These are phyloP conservation scores for Venturia aucupariae DNA, from an alignment of 2,329 filamentous ascomycete genomes.

Conservation along the genomic window DNA sequence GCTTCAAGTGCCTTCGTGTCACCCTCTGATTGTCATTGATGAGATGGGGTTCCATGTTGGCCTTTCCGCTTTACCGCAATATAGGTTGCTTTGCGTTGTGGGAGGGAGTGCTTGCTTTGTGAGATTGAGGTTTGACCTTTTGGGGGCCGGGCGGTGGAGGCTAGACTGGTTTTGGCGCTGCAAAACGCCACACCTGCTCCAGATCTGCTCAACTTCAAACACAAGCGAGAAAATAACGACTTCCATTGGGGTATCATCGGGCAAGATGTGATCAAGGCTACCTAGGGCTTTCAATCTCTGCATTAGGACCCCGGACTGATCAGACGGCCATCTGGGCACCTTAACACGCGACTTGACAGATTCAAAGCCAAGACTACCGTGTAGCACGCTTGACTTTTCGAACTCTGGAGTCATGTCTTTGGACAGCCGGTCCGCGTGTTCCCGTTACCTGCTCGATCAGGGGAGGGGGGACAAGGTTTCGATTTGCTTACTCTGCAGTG, in stretches of 20 bases:
- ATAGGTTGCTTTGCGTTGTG: not conserved
- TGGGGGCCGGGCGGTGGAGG: not conserved
- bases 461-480: not conserved
- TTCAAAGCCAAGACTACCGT: not conserved
- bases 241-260: not conserved
- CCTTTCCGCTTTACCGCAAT: not conserved
- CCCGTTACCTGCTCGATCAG: not conserved
- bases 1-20: not conserved
- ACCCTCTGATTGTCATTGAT: not conserved
- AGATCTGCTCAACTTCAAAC: not conserved
- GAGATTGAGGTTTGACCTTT: conserved; percentile 3
- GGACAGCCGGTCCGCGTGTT: not conserved
- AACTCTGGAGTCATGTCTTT: not conserved
- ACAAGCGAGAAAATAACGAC: not conserved
- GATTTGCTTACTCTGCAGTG: not conserved
- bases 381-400: too few species aligned
- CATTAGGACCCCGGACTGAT: not conserved
- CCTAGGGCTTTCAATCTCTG: not conserved
- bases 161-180: not conserved
- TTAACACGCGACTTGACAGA: conserved; percentile 8
- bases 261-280: not conserved
- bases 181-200: not conserved
- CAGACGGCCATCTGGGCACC: not conserved
- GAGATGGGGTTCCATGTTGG: not conserved
- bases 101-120: not conserved